Conservation (phyloP, 2,329 filamentous ascomycete genomes). For the Lasiodiplodia hormozganensis region DNA sequence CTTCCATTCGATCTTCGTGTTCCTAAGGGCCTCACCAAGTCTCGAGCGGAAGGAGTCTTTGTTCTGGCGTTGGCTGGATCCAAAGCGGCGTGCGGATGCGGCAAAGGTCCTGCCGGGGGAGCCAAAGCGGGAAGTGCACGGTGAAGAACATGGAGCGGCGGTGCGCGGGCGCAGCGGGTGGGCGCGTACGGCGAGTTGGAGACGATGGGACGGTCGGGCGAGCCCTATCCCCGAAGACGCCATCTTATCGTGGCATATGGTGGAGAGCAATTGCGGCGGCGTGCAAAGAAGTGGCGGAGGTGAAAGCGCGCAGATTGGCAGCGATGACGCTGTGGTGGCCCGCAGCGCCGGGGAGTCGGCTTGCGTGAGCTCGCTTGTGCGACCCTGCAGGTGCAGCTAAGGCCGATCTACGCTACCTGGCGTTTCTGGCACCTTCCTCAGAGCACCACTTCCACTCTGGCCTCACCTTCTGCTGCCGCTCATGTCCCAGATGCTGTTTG, state of each 20-base stretch:
- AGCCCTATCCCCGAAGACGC: constrained; percentile 19
- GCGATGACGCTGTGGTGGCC: constrained; percentile 28
- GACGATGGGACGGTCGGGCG: constrained; percentile 20
- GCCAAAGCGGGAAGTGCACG: constrained; percentile 32
- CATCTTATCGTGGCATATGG: constrained; percentile 26
- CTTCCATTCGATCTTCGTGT: constrained; percentile 82
- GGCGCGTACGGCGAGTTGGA: constrained; percentile 8
- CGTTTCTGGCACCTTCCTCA: constrained; percentile 19
- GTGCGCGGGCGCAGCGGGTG: constrained; percentile 30
- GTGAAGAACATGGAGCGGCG: constrained; percentile 31
- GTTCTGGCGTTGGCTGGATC: constrained; percentile 49
- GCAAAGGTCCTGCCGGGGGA: constrained; percentile 40
- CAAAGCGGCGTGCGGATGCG: constrained; percentile 50
- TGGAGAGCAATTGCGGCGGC: constrained; percentile 1
- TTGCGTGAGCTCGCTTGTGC: constrained; percentile 23
- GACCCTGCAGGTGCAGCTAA: constrained; percentile 12
- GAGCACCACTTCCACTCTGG: constrained; percentile 10
- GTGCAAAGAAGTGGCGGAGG: not conserved
- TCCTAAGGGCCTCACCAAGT: constrained; percentile 64
- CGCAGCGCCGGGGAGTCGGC: constrained; percentile 12
- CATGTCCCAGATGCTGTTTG: constrained; percentile 2
- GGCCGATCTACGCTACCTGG: constrained; percentile 21
- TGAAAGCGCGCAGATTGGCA: not conserved
- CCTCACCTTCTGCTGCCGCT: constrained; percentile 4
- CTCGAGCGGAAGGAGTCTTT: constrained; percentile 64